Base-by-base conservation (phyloP, 352 stramenopile genomes). In the Globisporangium solare region DNA sequence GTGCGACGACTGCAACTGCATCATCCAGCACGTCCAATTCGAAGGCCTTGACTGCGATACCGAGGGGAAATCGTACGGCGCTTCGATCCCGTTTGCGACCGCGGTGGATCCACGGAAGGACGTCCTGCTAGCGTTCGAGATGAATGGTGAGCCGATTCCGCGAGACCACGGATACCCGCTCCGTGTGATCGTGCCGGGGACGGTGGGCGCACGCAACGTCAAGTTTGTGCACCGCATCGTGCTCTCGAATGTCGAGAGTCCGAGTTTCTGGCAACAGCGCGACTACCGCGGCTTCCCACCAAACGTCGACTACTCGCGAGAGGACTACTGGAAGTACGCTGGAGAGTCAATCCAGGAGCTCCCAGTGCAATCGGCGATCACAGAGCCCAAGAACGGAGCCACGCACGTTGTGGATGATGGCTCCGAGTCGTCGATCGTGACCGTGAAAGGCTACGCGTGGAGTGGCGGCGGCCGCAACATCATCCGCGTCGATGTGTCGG, bases 81-180 rank as follows among this genome's bases (percentile, higher is more conserved):
- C 88, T 3, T 97, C 77, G 22, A 98, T 98, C 54, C 95, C 89
- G 11, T 83, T 98, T 47, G 74, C 88, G 22, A 99, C 98, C 41
- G 97, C 96, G 2, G 61, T 98, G 6, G 88, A 96, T 67, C 87
- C 89, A 14, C 87, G 92, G 49, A 97, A 97, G 24, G 97, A 99
- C 59, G 93, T 98, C 8, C 73, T 99, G 51, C 65, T 99, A n/a
- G 96, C 95, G 4, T 99, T 98, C 58, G 94, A 98, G 82, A 99
- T 99, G 96, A 99, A 99, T 67, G 97, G 80, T 8, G 79, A 92
- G 60, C 79, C 79, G 6, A 89, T 97, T 47, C 89, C 91, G 11
- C 79, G 92, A 2, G 97, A 99, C 70, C 97, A 99, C 65, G 97
- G 97, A 8, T 99, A 89, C 67, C 97, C 97, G 13, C 56, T 99